Percentiles rank a stretch among this genome's conserved stretches.
These are phyloP conservation scores for Allium cepa DNA, from an alignment of 106 monocot species.

Conservation along the genomic window DNA sequence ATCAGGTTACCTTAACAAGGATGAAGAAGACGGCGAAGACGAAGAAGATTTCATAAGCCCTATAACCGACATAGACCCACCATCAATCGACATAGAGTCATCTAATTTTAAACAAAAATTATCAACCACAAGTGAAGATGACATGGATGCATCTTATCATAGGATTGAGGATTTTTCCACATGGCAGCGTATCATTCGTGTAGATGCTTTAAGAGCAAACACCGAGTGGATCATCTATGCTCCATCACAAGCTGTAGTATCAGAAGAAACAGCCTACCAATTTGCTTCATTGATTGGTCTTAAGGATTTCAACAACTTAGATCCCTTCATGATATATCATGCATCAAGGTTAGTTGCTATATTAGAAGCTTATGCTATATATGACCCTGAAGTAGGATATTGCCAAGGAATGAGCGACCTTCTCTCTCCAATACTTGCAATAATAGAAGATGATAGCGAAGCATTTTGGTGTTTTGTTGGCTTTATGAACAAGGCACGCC, in stretches of 20 bases:
- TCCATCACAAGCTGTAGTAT: slow-evolving; percentile 37
- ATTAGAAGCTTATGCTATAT: slow-evolving; percentile 73
- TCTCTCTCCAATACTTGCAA: slow-evolving; percentile 61
- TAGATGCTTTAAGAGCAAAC: slow-evolving; percentile 73
- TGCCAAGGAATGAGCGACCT: slow-evolving; percentile 98
- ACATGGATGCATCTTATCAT: slow-evolving; percentile 11
- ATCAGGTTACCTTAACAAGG: neutral
- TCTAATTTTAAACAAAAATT: slow-evolving; percentile 37
- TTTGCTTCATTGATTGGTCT: slow-evolving; percentile 46
- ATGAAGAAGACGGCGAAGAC: neutral
- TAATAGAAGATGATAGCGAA: slow-evolving; percentile 64
- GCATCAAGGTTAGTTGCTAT: slow-evolving; percentile 70
- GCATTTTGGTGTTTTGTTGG: slow-evolving; percentile 97
- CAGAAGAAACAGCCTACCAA: slow-evolving; percentile 32
- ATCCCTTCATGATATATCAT: slow-evolving; percentile 71
- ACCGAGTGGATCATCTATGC: slow-evolving; percentile 63
- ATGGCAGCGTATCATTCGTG: slow-evolving; percentile 83
- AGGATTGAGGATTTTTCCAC: slow-evolving; percentile 63
- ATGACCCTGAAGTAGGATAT: slow-evolving; percentile 84
- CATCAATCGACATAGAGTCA: slow-evolving; percentile 33
- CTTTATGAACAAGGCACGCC: slow-evolving; percentile 79
- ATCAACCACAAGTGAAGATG: slow-evolving; percentile 42
- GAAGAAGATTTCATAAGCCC: slow-evolving; percentile 18
- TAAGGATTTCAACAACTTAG: slow-evolving; percentile 62
- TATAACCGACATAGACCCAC: slow-evolving; percentile 15